Evolutionary conservation across 2,329 filamentous ascomycete genomes (phyloP).

Genomic region (Arthrobotrys sphaeroides): DNA sequence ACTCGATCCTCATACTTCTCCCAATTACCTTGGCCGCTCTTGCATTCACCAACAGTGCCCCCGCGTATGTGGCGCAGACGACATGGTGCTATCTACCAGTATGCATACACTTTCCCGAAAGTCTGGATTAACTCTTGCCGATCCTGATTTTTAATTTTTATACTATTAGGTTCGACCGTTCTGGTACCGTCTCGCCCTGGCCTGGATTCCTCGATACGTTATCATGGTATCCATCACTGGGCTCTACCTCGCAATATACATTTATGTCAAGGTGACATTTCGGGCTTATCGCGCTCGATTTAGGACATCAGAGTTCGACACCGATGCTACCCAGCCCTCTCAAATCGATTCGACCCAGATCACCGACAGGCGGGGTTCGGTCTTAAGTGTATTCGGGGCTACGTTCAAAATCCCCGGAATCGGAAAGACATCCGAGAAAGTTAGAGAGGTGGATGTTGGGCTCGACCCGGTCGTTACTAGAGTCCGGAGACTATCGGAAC

Average conservation of each 20-base stretch:
- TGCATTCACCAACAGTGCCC: constrained; percentile 69
- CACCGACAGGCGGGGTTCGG: constrained; percentile 29
- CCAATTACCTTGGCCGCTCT: constrained; percentile 71
- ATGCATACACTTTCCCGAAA: background rate
- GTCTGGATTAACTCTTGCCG: background rate
- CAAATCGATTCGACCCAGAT: constrained; percentile 13
- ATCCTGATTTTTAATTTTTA: background rate
- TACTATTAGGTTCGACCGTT: constrained; percentile 65
- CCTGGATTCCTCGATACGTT: constrained; percentile 78
- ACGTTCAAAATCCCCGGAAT: constrained; percentile 45
- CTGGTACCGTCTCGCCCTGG: constrained; percentile 75
- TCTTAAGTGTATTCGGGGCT: constrained; percentile 40
- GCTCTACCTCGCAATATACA: constrained; percentile 75
- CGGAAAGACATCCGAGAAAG: constrained; percentile 18
- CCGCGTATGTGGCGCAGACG: constrained; percentile 71
- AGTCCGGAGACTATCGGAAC: constrained; percentile 26
- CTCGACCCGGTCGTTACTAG: constrained; percentile 12
- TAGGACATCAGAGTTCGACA: constrained; percentile 50
- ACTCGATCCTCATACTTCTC: constrained; percentile 67
- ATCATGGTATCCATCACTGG: constrained; percentile 72
- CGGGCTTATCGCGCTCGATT: constrained; percentile 44
- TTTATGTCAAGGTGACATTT: constrained; percentile 67
- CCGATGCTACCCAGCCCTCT: constrained; percentile 39
- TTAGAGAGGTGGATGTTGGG: constrained; percentile 31
- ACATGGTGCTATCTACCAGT: constrained; percentile 75